Evolutionary conservation across 2,329 filamentous ascomycete species (phyloP).

Genomic region (Huntiella bhutanensis): DNA sequence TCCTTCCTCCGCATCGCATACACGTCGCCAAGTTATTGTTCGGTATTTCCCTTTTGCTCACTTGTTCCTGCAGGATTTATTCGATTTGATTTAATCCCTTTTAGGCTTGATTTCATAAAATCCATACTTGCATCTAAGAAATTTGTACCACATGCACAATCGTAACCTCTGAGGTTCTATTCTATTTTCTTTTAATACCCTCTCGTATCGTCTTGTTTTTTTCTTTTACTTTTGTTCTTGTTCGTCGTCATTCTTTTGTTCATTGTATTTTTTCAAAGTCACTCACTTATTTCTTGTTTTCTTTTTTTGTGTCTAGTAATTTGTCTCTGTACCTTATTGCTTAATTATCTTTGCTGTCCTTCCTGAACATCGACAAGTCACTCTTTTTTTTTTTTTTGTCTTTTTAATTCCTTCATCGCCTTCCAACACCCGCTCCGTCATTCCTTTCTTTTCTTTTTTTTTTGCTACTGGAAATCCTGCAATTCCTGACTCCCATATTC

Average conservation of each 20-base stretch:
- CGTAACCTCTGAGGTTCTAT: neutral
- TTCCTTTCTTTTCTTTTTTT: neutral
- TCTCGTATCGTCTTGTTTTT: conserved; percentile 1
- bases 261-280: neutral
- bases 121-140: no score
- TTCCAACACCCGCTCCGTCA: neutral
- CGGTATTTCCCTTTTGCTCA: no score
- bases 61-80: no score
- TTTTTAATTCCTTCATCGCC: neutral
- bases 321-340: neutral
- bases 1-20: no score
- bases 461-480: neutral
- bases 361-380: neutral
- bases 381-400: conserved; percentile 4
- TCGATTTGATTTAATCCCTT: no score
- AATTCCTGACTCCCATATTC: neutral
- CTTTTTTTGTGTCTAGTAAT: neutral
- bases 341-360: neutral
- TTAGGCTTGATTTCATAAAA: no score
- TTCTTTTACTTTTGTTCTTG: neutral
- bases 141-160: no score
- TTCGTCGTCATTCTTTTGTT: neutral
- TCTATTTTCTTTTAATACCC: neutral
- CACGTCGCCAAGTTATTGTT: no score
- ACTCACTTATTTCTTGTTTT: neutral